Base-by-base conservation (phyloP, 768 basidiomycete species). In the Multifurca ochricompacta region DNA sequence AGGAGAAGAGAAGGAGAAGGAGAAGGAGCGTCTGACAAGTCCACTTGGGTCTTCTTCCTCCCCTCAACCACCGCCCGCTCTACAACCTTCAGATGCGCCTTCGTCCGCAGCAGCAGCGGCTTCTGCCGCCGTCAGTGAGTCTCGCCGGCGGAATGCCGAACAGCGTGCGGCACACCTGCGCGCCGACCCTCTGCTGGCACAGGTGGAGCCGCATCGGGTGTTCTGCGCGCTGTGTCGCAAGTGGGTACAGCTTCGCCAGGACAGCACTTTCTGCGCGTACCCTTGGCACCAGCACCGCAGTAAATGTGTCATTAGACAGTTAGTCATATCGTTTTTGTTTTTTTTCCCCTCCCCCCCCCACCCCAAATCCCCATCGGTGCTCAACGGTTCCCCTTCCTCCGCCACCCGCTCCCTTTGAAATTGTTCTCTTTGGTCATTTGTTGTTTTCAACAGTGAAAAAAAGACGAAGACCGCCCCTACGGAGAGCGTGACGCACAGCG, bases 171-270 rank as follows among this genome's bases (percentile, higher is more conserved):
- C 83, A 9, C 79, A 79, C 2, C 74, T 91, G 32, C 74, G 82
- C 6, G 77, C 81, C 1, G 88, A 91, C 66, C 63, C 69, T 0
- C 72, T 87, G 6, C 77, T 88, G 49, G 77, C 75, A 18, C 75
- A 80, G 51, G 87, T 90, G 31, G 86, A 89, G 62, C 82, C 85
- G 0, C 66, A 66, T 51, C 66, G 68, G 13, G 85, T 89, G 0
- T 87, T 88, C 60, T 91, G 87, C 64, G 72, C 74, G 3, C 67
- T 89, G 1, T 91, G 88, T 65, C 73, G 77, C 63, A 88, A 89
- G 67, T 90, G 87, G 87, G 85, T 90, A 1, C 87, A 89, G 67
- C 73, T 90, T 18, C 68, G 87, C 37, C 86, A 87, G 65, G 87
- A 90, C 61, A 81, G 79, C 56, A 79, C 80, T 9, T 90, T 83